These are phyloP conservation scores for Ilex aquifolium DNA, from an alignment of 257 asterid species.

Conservation along the genomic window DNA sequence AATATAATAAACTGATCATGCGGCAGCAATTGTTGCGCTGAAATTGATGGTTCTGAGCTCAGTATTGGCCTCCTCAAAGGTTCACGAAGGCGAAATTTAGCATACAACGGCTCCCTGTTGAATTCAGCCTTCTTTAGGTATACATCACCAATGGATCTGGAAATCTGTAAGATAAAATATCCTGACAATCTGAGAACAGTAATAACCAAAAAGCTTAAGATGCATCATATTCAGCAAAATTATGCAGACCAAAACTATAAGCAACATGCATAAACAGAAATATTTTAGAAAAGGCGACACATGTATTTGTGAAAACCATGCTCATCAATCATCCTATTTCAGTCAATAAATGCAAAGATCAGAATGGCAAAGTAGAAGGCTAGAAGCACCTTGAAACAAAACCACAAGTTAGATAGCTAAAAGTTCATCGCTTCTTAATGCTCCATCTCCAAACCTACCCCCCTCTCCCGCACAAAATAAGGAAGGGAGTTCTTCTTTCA, in stretches of 20 bases:
- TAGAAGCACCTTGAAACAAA: too few species aligned
- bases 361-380: too few species aligned
- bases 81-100: constrained; percentile 59
- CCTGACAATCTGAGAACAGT: neutral
- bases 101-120: constrained; percentile 62
- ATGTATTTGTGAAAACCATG: too few species aligned
- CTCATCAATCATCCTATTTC: neutral
- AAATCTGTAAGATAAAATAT: constrained; percentile 31
- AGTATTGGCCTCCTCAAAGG: constrained; percentile 60
- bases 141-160: constrained; percentile 67
- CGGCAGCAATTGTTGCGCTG: constrained; percentile 49
- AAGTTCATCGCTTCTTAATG: too few species aligned
- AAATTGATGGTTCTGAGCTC: constrained; percentile 59
- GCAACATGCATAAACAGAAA: neutral
- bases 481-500: too few species aligned
- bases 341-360: too few species aligned
- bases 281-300: neutral
- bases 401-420: too few species aligned
- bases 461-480: too few species aligned
- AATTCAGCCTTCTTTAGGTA: constrained; percentile 55
- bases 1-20: constrained; percentile 61
- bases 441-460: too few species aligned
- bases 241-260: too few species aligned
- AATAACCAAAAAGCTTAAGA: neutral
- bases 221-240: neutral